Evolutionary conservation across 495 filamentous ascomycete genomes (phyloP).

Genomic region (Aspergillus campestris): DNA sequence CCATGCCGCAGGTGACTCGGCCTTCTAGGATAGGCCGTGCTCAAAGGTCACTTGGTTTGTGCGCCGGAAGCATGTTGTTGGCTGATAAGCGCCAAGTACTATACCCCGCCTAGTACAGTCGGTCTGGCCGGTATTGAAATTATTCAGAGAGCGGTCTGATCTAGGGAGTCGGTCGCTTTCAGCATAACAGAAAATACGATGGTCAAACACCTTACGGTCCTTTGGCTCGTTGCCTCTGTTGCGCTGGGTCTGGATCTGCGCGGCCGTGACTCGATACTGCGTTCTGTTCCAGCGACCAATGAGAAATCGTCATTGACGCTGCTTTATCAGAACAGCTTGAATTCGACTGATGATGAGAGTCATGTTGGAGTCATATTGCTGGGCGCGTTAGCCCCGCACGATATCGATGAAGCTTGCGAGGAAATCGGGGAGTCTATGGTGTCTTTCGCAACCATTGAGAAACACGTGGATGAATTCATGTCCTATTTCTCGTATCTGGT

Average conservation of each 20-base stretch:
- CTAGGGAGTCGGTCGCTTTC: no score
- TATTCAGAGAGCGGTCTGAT: no score
- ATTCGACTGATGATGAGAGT: conserved; percentile 35
- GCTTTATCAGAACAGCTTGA: conserved; percentile 42
- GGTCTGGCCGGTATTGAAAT: no score
- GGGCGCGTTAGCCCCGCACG: conserved; percentile 20
- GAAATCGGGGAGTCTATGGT: conserved; percentile 35
- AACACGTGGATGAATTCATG: conserved; percentile 27
- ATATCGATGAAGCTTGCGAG: conserved; percentile 28
- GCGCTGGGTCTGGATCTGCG: not conserved
- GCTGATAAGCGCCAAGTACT: no score
- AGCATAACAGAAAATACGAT: no score
- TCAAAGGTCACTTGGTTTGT: no score
- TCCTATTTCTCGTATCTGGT: conserved; percentile 29
- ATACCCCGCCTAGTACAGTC: no score
- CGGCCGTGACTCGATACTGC: not conserved
- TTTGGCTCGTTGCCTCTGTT: not conserved
- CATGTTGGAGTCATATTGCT: conserved; percentile 37
- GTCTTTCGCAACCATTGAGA: conserved; percentile 21
- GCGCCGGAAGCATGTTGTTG: no score
- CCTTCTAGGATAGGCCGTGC: no score
- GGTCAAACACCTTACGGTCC: not conserved
- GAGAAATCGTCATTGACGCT: conserved; percentile 31
- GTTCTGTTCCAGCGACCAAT: conserved; percentile 14
- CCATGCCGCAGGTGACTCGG: no score